Evolutionary conservation across 345 rosid genomes (phyloP).

Genomic region (Citrus inodora): DNA sequence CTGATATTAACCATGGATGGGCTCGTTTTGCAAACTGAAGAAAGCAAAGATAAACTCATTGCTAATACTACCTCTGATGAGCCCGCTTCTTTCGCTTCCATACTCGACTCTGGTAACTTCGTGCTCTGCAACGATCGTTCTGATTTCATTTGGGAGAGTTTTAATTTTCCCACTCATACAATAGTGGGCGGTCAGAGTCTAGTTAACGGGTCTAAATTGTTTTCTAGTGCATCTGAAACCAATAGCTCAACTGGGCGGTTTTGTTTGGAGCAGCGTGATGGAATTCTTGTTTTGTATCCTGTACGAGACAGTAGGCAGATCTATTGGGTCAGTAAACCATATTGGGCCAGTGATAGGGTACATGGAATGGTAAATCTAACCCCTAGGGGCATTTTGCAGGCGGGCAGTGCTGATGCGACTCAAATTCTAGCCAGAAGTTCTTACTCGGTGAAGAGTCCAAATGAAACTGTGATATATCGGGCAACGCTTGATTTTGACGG

Average conservation of each 20-base stretch:
- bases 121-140: slow-evolving; percentile 13
- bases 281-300: slow-evolving; percentile 30
- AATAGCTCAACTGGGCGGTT: slow-evolving; percentile 18
- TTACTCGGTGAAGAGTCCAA: not conserved
- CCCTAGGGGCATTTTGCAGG: too few relatives aligned
- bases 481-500: slow-evolving; percentile 23
- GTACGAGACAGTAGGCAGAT: too few relatives aligned
- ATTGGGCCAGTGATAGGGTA: too few relatives aligned
- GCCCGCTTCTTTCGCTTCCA: slow-evolving; percentile 20
- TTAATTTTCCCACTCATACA: slow-evolving; percentile 16
- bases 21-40: slow-evolving; percentile 9
- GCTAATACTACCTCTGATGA: not conserved
- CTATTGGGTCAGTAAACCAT: too few relatives aligned
- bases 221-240: slow-evolving; percentile 9
- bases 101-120: slow-evolving; percentile 30
- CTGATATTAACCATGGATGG: slow-evolving; percentile 7
- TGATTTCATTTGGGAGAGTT: slow-evolving; percentile 23
- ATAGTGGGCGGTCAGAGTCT: slow-evolving; percentile 21
- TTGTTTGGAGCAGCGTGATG: slow-evolving; percentile 18
- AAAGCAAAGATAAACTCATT: not conserved
- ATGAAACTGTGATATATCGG: not conserved
- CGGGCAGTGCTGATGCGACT: too few relatives aligned
- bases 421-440: too few relatives aligned
- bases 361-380: too few relatives aligned
- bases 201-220: slow-evolving; percentile 3